Evolutionary conservation across 176 grass and related monocot genomes (phyloP).

Genomic region (Aegilops bicornis): DNA sequence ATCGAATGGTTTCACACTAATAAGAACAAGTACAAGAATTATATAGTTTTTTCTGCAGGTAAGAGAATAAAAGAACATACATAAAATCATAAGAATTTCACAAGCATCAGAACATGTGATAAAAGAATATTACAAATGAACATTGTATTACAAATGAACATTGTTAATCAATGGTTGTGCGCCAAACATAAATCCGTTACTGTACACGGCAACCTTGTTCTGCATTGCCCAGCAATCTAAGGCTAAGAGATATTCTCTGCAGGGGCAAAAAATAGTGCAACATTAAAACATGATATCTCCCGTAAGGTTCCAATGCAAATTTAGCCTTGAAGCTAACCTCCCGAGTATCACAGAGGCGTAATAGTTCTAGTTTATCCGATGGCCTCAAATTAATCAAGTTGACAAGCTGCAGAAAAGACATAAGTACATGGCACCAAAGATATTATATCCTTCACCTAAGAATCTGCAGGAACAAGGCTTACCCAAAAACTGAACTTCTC

Average conservation of each 20-base stretch:
- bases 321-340: slow-evolving; percentile 48
- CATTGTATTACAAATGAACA: slow-evolving; percentile 27
- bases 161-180: slow-evolving; percentile 17
- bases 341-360: slow-evolving; percentile 64
- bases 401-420: slow-evolving; percentile 57
- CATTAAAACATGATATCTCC: slow-evolving; percentile 30
- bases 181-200: slow-evolving; percentile 44
- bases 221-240: slow-evolving; percentile 53
- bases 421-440: not conserved
- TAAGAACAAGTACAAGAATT: not conserved
- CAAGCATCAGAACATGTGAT: not conserved
- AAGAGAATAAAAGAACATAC: not conserved
- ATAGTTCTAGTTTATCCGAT: slow-evolving; percentile 69
- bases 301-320: slow-evolving; percentile 11
- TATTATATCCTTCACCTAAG: slow-evolving; percentile 6
- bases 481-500: slow-evolving; percentile 99
- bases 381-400: slow-evolving; percentile 88
- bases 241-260: slow-evolving; percentile 77
- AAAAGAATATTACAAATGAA: slow-evolving; percentile 37
- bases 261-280: slow-evolving; percentile 6
- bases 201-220: slow-evolving; percentile 87
- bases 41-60: slow-evolving; percentile 5
- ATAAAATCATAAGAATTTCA: slow-evolving; percentile 37
- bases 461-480: slow-evolving; percentile 12
- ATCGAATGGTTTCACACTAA: not conserved